Evolutionary conservation across 2,329 filamentous ascomycete genomes (phyloP), one percentile per base, ranked within the genome.

Genomic region (Fusarium foetens): DNA sequence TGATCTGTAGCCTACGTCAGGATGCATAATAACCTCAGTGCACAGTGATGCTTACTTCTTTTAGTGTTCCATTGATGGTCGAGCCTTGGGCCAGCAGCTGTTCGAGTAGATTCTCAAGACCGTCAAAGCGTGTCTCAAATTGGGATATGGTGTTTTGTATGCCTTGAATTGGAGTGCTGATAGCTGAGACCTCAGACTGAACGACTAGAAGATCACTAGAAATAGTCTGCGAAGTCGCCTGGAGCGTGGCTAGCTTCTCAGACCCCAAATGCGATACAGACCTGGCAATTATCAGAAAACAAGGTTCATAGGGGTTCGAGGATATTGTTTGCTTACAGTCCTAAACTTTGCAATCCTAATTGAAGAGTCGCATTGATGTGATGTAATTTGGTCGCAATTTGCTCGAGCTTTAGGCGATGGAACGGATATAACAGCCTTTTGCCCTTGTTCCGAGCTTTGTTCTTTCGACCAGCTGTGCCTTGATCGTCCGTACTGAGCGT

Each of bases 151-250:
- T 5, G n/a, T 3, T 33, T 31, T 33, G 10, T 2, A 49, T 49
- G 2, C n/a, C 16, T 23, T 4, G 21, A 2, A 49, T 49, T 0
- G 46, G 46, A 3, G 29, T 19, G 1, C 29, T 17, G 0, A 49
- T 33, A 3, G 46, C 5, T 2, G n/a, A 33, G 3, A 33, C 29
- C n/a, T 49, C n/a, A 3, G 46, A 33, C 11, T 6, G 29, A 1
- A 49, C 29, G 1, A 17, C 16, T 2, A 33, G 46, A 13, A 49
- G 21, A 7, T 31, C 29, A 17, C 29, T 23, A 0, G 46, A 49
- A 0, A 49, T 33, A 19, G 29, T 33, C 5, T 49, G 46, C 1
- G 46, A 49, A 0, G 46, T 33, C 5, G 10, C n/a, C 1, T 49
- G 29, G 0, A 49, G 3, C 0, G 8, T 7, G 3, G n/a, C 5